Evolutionary conservation across 305 asterid species (phyloP), one percentile per base, ranked within the genome.

Genomic region (Plantago coronopus): DNA sequence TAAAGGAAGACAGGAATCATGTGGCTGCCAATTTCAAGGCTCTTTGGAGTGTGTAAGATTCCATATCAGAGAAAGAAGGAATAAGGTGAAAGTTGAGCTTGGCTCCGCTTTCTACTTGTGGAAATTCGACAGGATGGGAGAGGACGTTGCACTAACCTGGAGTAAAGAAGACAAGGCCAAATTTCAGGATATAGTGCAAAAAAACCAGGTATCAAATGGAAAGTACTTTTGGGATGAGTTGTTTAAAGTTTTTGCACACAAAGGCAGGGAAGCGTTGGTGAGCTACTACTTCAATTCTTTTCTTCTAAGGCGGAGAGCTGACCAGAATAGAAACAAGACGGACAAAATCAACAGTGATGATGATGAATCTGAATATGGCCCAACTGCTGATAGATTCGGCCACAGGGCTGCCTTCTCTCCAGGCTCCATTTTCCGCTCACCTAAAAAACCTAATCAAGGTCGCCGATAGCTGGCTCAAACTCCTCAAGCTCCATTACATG

Each of bases 281-380:
- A 86, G 88, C 76, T 91, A 88, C 69, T 89, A 89, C 73, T 93
- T 74, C 73, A 93, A 93, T 12, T 96, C 86, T 38, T 89, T 69
- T 76, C 82, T 89, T 63, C 82, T 87, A 48, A 69, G 69, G 53
- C 80, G 85, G 22, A 75, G 96, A 66, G 86, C 71, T 47, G 53
- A 72, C 22, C 96, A 93, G 78, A 93, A 82, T 63, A 67, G 99
- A 82, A 59, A 69, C 18, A 66, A 66, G 22, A 67, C 75, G 0
- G 31, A 53, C 61, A 65, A 75, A 11, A 74, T 87, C 16, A 76
- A 82, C 69, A 93, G 97, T 58, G 99, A 89, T 11, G 96, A 87
- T 12, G 99, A 87, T 58, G 89, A 81, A 6, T 63, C 84, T 13
- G 85, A 80, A 27, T 73, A 48, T 3, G 83, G 84, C 40, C 83